These are phyloP conservation scores for Chalciporus piperatus DNA, from an alignment of 768 basidiomycete genomes.

Conservation along the genomic window DNA sequence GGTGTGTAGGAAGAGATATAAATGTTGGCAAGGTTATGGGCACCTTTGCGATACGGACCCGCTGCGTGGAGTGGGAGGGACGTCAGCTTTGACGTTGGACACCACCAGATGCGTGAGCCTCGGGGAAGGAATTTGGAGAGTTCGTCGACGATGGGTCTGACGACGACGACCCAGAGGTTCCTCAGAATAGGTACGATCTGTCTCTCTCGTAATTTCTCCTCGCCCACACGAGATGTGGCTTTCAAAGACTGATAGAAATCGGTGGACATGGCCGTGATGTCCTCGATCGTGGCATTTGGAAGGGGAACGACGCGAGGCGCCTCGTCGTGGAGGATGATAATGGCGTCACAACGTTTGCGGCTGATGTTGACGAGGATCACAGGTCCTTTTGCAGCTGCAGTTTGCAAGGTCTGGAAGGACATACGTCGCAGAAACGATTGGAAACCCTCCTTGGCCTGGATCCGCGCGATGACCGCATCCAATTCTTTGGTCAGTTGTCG, in stretches of 20 bases:
- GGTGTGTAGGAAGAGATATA: slow-evolving; percentile 36
- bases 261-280: slow-evolving; percentile 7
- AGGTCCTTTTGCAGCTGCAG: slow-evolving; percentile 28
- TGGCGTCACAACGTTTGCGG: slow-evolving; percentile 34
- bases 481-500: slow-evolving; percentile 16
- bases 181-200: slow-evolving; percentile 13
- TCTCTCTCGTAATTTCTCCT: slow-evolving; percentile 24
- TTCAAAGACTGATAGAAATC: slow-evolving; percentile 6
- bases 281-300: slow-evolving; percentile 8
- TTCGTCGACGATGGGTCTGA: slow-evolving; percentile 17
- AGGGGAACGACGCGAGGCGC: slow-evolving; percentile 22
- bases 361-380: slow-evolving; percentile 38
- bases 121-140: slow-evolving; percentile 14
- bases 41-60: slow-evolving; percentile 24
- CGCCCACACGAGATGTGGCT: slow-evolving; percentile 7
- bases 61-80: slow-evolving; percentile 34
- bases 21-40: slow-evolving; percentile 10
- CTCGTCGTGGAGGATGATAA: slow-evolving; percentile 29
- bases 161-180: slow-evolving; percentile 25
- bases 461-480: slow-evolving; percentile 17
- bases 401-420: slow-evolving; percentile 16
- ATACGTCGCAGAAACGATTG: slow-evolving; percentile 29
- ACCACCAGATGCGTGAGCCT: slow-evolving; percentile 33
- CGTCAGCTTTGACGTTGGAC: slow-evolving; percentile 30
- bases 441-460: slow-evolving; percentile 27